phyloP scores from a whole-genome alignment of 1,284 basidiomycete genomes.

The Coniophora puteana region DNA sequence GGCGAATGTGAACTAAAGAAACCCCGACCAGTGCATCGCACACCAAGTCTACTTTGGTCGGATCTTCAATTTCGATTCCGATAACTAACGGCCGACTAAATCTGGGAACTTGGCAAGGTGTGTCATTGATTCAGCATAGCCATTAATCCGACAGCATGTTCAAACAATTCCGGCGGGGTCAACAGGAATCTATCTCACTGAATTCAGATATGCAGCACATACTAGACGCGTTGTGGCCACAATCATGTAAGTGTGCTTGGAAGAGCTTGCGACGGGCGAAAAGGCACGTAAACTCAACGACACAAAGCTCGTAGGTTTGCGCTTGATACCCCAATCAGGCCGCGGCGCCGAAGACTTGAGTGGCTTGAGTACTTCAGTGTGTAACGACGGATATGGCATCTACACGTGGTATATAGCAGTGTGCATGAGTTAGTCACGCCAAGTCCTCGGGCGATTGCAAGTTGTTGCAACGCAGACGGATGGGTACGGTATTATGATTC shows the following conservation, averaged over 20 bases:
- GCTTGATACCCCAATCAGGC: too few relatives aligned
- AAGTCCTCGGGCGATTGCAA: too few relatives aligned
- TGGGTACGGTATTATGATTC: too few relatives aligned
- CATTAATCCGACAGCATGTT: constrained; percentile 2
- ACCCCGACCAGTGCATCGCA: constrained; percentile 69
- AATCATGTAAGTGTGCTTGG: constrained; percentile 53
- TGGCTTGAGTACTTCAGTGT: too few relatives aligned
- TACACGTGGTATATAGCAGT: too few relatives aligned
- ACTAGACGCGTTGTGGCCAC: constrained; percentile 77
- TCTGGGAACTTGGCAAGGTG: constrained; percentile 90
- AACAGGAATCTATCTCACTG: constrained; percentile 79
- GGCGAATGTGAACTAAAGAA: constrained; percentile 2
- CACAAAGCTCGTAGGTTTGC: too few relatives aligned
- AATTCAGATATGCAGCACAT: constrained; percentile 71
- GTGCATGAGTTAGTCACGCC: too few relatives aligned
- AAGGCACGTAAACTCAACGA: too few relatives aligned
- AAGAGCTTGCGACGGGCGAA: too few relatives aligned
- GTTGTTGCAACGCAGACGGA: too few relatives aligned
- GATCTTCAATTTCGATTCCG: constrained; percentile 79
- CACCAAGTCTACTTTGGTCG: constrained; percentile 84
- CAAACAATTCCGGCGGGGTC: constrained; percentile 6
- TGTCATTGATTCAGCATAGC: constrained; percentile 9
- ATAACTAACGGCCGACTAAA: constrained; percentile 82
- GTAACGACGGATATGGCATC: too few relatives aligned
- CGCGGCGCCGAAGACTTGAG: too few relatives aligned